Evolutionary conservation across 495 filamentous ascomycete species (phyloP).

Genomic region (Podospora fimiseda): DNA sequence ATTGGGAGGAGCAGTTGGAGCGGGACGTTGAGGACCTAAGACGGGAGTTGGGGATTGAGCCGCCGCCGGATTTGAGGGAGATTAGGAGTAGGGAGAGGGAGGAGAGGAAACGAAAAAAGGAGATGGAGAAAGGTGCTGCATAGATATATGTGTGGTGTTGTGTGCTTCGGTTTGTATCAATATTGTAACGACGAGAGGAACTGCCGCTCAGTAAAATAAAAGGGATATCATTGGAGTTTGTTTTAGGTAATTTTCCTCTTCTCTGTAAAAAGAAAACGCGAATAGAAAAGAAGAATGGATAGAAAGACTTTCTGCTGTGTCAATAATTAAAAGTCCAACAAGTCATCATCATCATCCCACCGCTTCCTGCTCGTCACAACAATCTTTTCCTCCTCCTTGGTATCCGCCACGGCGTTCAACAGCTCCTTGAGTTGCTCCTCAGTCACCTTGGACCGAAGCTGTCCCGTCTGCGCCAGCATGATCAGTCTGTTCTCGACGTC

Average conservation of each 20-base stretch:
- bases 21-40: conserved; percentile 75
- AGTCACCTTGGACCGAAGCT: conserved; percentile 79
- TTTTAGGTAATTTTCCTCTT: neutral
- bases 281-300: neutral
- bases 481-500: conserved; percentile 92
- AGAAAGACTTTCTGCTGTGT: neutral
- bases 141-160: conserved; percentile 1
- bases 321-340: conserved; percentile 50
- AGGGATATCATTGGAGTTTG: neutral
- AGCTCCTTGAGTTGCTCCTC: conserved; percentile 92
- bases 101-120: conserved; percentile 60
- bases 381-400: conserved; percentile 66
- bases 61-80: conserved; percentile 79
- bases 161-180: neutral
- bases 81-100: conserved; percentile 65
- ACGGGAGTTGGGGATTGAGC: conserved; percentile 70
- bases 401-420: conserved; percentile 73
- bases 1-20: conserved; percentile 94
- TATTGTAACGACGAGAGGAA: no score
- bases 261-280: neutral
- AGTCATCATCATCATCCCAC: conserved; percentile 81
- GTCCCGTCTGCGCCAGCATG: conserved; percentile 80
- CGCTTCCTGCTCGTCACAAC: conserved; percentile 76
- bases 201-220: no score
- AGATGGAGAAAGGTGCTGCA: conserved; percentile 26